These are phyloP conservation scores for Sporothrix variecibatus DNA, from an alignment of 2,329 filamentous ascomycete species.

Conservation along the genomic window DNA sequence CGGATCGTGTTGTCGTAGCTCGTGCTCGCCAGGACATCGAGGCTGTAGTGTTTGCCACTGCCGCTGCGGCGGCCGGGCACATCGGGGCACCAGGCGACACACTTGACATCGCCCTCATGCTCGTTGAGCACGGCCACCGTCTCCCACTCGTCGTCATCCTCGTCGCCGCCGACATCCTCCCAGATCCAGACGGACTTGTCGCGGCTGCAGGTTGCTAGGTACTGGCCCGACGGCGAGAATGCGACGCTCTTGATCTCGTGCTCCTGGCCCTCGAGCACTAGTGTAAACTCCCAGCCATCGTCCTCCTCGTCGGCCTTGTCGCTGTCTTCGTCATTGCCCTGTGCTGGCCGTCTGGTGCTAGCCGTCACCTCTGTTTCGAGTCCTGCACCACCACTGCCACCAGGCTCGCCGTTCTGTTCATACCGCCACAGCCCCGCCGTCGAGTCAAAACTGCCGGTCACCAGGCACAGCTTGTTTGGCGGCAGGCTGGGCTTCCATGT, in stretches of 20 bases:
- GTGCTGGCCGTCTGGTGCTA: constrained; percentile 27
- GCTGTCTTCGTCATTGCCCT: constrained; percentile 32
- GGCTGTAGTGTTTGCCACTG: constrained; percentile 46
- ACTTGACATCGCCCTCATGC: constrained; percentile 94
- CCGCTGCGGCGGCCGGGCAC: constrained; percentile 48
- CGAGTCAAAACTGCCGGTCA: constrained; percentile 91
- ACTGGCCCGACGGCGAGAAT: constrained; percentile 72
- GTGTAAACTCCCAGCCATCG: constrained; percentile 88
- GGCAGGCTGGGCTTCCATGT: constrained; percentile 81
- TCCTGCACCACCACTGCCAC: constrained; percentile 36
- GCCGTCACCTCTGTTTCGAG: constrained; percentile 45
- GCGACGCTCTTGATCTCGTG: constrained; percentile 83
- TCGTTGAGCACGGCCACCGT: constrained; percentile 93
- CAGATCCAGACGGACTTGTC: constrained; percentile 98
- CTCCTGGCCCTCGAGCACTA: constrained; percentile 93
- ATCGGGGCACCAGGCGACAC: constrained; percentile 85
- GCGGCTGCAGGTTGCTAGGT: constrained; percentile 84
- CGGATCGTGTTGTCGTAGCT: constrained; percentile 93
- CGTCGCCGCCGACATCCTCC: constrained; percentile 77
- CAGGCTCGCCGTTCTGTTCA: constrained; percentile 50
- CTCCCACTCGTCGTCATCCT: constrained; percentile 93
- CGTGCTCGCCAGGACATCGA: constrained; percentile 80
- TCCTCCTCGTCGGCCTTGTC: constrained; percentile 62
- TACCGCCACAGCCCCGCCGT: constrained; percentile 83
- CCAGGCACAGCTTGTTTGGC: constrained; percentile 70